phyloP scores from a whole-genome alignment of 2,329 filamentous ascomycete species.

The Penicillium sp. region DNA sequence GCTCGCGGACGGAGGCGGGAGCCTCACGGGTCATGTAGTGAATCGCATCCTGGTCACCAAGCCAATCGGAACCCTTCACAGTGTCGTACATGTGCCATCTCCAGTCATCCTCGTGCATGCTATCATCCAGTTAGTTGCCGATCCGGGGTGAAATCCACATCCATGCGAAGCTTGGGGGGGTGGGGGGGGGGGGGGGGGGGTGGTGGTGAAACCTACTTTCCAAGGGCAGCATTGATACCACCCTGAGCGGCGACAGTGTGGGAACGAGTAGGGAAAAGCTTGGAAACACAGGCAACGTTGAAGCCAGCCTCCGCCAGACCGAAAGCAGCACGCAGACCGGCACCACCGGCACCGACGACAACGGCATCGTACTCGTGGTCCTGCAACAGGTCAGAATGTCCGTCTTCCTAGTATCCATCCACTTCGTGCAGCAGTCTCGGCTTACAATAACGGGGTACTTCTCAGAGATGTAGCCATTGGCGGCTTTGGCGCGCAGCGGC shows the following conservation, averaged over 20 bases:
- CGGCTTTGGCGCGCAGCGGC: constrained; percentile 89
- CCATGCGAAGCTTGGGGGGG: neutral
- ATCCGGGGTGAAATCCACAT: neutral
- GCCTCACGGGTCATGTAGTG: constrained; percentile 99
- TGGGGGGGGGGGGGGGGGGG: too few relatives aligned
- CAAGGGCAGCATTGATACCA: constrained; percentile 56
- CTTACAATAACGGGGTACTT: constrained; percentile 94
- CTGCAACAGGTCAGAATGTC: constrained; percentile 44
- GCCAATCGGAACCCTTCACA: constrained; percentile 96
- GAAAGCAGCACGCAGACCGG: constrained; percentile 64
- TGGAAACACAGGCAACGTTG: constrained; percentile 66
- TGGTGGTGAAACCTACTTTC: constrained; percentile 42
- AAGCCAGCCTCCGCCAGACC: constrained; percentile 65
- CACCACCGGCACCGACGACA: constrained; percentile 69
- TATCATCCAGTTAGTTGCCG: constrained; percentile 42
- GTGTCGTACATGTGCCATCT: constrained; percentile 99
- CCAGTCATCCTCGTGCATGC: constrained; percentile 99
- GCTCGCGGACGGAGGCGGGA: constrained; percentile 85
- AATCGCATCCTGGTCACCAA: constrained; percentile 95
- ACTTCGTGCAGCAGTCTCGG: constrained; percentile 23
- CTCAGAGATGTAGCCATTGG: constrained; percentile 78
- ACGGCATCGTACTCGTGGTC: constrained; percentile 99
- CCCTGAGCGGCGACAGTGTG: constrained; percentile 69
- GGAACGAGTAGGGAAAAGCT: constrained; percentile 64
- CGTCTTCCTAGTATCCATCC: neutral